phyloP scores from a whole-genome alignment of 768 basidiomycete genomes.

The Lactarius deliciosus region DNA sequence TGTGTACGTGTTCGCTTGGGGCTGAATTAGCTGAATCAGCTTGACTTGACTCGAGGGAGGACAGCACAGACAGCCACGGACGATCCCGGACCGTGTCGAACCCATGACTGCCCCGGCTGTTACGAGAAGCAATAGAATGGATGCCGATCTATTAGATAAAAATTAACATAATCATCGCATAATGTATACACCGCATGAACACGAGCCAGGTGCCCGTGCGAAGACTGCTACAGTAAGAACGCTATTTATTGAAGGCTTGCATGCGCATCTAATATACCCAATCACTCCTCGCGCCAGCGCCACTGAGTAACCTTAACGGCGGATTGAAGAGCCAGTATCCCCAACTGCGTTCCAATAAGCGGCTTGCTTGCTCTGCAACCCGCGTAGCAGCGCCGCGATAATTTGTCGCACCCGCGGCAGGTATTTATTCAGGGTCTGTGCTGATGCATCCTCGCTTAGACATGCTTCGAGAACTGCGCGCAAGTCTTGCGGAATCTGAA shows the following conservation, averaged over 20 bases:
- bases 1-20: background rate
- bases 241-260: constrained; percentile 9
- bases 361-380: constrained; percentile 44
- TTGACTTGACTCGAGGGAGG: no score
- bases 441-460: constrained; percentile 44
- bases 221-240: constrained; percentile 5
- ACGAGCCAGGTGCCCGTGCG: background rate
- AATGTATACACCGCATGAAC: constrained; percentile 3
- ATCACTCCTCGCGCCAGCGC: background rate
- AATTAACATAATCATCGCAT: constrained; percentile 8
- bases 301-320: constrained; percentile 1
- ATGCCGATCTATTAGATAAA: constrained; percentile 9
- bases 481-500: constrained; percentile 40
- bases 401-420: constrained; percentile 41
- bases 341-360: constrained; percentile 38
- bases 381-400: constrained; percentile 42
- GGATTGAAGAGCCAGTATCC: constrained; percentile 2
- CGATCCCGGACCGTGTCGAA: background rate
- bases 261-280: background rate
- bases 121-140: background rate
- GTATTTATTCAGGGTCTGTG: constrained; percentile 38
- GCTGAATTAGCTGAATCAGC: background rate
- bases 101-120: no score
- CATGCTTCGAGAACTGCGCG: constrained; percentile 44
- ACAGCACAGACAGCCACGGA: background rate